A percentile compares a stretch with the other conserved stretches of the same genome.
Conservation (phyloP, 495 filamentous ascomycete genomes). For the Chaetomium cochliodes region DNA sequence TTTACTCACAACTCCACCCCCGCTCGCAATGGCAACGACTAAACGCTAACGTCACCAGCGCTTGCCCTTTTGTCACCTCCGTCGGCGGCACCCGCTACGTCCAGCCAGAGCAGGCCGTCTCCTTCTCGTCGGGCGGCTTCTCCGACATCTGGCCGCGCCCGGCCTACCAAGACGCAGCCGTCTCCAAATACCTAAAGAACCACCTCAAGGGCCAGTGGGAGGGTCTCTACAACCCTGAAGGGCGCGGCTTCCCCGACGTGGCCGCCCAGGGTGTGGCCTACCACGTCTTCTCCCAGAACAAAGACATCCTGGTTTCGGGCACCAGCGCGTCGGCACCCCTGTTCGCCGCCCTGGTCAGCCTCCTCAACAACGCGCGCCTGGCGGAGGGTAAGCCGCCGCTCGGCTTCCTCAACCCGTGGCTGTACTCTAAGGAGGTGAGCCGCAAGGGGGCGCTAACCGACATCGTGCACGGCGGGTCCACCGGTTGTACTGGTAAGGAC, state of each 20-base stretch:
- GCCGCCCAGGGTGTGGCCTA: conserved; percentile 57
- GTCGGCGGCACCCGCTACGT: conserved; percentile 58
- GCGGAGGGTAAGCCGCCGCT: conserved; percentile 50
- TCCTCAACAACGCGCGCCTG: conserved; percentile 65
- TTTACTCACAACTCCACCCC: neutral
- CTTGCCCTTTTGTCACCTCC: conserved; percentile 72
- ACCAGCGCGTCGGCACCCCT: conserved; percentile 58
- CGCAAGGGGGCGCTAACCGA: conserved; percentile 56
- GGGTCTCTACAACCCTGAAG: conserved; percentile 52
- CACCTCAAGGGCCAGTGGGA: conserved; percentile 52
- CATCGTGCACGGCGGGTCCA: conserved; percentile 57
- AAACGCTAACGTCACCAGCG: conserved; percentile 11
- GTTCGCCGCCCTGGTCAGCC: conserved; percentile 57
- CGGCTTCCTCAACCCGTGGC: conserved; percentile 69
- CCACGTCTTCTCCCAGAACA: conserved; percentile 17
- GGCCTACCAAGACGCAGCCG: conserved; percentile 58
- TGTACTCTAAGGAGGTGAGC: conserved; percentile 50
- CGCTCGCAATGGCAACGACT: neutral
- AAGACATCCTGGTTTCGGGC: conserved; percentile 21
- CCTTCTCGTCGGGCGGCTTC: conserved; percentile 63
- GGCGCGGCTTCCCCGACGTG: conserved; percentile 70
- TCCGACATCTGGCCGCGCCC: conserved; percentile 63
- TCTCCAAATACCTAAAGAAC: conserved; percentile 57
- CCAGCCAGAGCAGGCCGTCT: conserved; percentile 59
- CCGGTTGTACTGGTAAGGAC: conserved; percentile 58